Evolutionary conservation across 1,139 yeast species (phyloP), one percentile per base, ranked within the genome.

Genomic region (Pichia sp.): DNA sequence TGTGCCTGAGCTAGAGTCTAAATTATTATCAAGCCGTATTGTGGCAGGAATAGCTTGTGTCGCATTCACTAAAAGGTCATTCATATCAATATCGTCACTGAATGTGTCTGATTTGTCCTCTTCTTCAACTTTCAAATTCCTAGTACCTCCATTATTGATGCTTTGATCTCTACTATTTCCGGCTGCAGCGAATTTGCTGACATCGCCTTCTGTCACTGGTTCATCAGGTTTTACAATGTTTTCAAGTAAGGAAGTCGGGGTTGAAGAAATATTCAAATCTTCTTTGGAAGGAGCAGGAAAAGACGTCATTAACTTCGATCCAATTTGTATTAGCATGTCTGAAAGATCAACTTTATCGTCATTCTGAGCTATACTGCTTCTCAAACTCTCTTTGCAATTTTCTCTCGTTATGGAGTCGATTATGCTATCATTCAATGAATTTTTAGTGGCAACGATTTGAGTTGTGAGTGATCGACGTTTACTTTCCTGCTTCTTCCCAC

Each of bases 1-100:
- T 16, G 45, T 8, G 31, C 15, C 13, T 8, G 45, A 42, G 45
- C 29, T 42, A n/a, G 16, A 36, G 15, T 32, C 44, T 13, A 23
- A 30, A n/a, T 16, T 11, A 4, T 26, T 41, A n/a, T 41, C 38
- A 23, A 19, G 11, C 3, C 16, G 31, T 8, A 16, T 10, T 1
- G 13, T 23, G n/a, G 36, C 32, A 13, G 47, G 45, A 15, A 36
- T 19, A 34, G 47, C 59, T 31, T 57, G 57, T 2, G 54, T 49
- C 8, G 61, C 59, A 13, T 64, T 48, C 13, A 49, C 51, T 41
- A 63, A 64, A 36, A 67, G 56, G 44, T 65, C 70, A 26, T 59
- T 63, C 59, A 65, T 52, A 50, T 67, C 71, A 2, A 66, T 58
- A 40, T 68, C 72, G 53, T 67, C 71, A 47, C 67, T 63, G 45